phyloP scores from a whole-genome alignment of 148 eudicot species.

The Silene uniflora region DNA sequence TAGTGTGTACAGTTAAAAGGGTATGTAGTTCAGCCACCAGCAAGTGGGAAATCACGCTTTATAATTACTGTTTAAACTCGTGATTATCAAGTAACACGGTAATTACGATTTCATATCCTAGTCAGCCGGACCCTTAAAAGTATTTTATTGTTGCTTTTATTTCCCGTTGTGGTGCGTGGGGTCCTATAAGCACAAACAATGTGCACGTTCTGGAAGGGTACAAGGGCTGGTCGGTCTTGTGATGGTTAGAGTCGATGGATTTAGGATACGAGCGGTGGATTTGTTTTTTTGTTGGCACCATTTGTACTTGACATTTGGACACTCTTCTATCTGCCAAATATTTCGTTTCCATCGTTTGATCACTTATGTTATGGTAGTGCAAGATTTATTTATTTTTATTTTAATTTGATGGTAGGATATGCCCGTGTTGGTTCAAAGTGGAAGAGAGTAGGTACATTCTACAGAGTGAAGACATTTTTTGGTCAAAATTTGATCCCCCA shows the following conservation, averaged over 20 bases:
- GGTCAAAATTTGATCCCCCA: no score
- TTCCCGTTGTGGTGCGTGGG: not conserved
- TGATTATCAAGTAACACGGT: not conserved
- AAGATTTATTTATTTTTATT: no score
- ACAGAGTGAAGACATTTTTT: no score
- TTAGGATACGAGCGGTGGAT: not conserved
- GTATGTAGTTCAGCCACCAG: not conserved
- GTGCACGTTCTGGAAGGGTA: not conserved
- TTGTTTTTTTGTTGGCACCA: not conserved
- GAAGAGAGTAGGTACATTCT: no score
- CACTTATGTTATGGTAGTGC: no score
- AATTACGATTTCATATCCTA: not conserved
- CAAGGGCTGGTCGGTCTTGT: not conserved
- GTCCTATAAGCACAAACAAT: conserved; percentile 5
- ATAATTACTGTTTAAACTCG: not conserved
- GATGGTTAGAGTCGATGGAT: not conserved
- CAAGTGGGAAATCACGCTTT: not conserved
- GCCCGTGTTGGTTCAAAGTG: no score
- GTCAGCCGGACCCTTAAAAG: not conserved
- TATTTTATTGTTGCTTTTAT: not conserved
- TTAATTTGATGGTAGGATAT: no score
- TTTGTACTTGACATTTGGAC: not conserved
- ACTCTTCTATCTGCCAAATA: not conserved
- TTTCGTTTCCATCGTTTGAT: not conserved
- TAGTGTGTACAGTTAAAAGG: not conserved